Evolutionary conservation across 202 grass and related monocot genomes (phyloP), one percentile per base, ranked within the genome.

Genomic region (Setaria viridis): DNA sequence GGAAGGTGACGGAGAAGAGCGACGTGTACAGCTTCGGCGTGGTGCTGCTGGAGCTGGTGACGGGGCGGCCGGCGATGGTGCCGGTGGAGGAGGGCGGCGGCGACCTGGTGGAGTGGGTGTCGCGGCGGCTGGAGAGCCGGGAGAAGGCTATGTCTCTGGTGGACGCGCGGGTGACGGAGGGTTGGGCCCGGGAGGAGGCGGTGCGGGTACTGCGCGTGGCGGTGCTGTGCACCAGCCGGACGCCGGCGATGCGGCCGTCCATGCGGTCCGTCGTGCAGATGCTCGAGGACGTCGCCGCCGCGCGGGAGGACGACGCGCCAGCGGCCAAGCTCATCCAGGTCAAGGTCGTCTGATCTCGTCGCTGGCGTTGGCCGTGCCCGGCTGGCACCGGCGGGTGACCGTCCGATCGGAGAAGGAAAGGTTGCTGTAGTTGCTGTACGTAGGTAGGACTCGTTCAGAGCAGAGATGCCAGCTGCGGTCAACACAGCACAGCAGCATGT

Each of bases 231-330:
- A 95, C 93, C 1, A 87, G 83, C 48, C 70, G 85, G 9, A 70
- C 90, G 20, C 95, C 95, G 37, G 76, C 95, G 9, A 83, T 78
- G 79, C 37, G 95, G 35, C 95, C 95, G 11, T 95, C 92, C 47
- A 98, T 98, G 95, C 84, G 95, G 53, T 67, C 89, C 12, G 95
- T 98, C 32, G 91, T 98, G 82, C 95, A 95, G 87, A 90, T 95
- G 95, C 88, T 98, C 1, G 95, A 98, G 85, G 95, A 93, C 56
- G 93, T 79, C 2, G 87, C 47, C 5, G 42, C 75, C 17, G 75
- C 69, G 3, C 68, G 82, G 14, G 68, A 57, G 14, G 71, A 65
- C 35, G 56, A 5, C 11, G 4, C 41, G 9, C 17, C 47, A 14
- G 15, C 2, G 4, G 39, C 5, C 39, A 72, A 86, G 78, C 57